A percentile compares a stretch with the other conserved stretches of the same genome.
These are phyloP conservation scores for Stygiomarasmius scandens DNA, from an alignment of 1,284 basidiomycete species.

Conservation along the genomic window DNA sequence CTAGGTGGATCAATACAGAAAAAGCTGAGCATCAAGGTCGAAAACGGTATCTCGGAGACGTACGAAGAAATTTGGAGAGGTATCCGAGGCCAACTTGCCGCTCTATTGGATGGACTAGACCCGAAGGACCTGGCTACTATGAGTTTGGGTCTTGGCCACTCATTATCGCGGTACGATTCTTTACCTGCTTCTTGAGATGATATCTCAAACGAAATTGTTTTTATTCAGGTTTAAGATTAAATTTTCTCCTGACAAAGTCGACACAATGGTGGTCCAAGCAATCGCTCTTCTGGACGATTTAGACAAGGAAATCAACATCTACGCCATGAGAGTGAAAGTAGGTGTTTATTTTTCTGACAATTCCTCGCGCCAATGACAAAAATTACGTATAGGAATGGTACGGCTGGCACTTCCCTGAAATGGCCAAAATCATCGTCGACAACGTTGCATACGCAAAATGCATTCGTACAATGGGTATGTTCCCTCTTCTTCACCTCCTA, in stretches of 20 bases:
- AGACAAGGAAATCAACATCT: constrained; percentile 99
- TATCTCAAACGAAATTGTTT: constrained; percentile 1
- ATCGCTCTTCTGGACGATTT: constrained; percentile 98
- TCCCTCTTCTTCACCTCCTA: background rate
- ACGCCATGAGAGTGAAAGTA: constrained; percentile 98
- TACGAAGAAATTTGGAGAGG: constrained; percentile 90
- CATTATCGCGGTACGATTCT: constrained; percentile 75
- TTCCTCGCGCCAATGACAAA: constrained; percentile 11
- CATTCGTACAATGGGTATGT: constrained; percentile 81
- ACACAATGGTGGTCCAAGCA: constrained; percentile 99
- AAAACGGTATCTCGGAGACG: constrained; percentile 39
- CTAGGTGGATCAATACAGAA: constrained; percentile 87
- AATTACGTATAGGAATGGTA: constrained; percentile 86
- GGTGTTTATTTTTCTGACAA: constrained; percentile 21
- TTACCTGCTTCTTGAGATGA: background rate
- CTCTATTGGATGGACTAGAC: constrained; percentile 87
- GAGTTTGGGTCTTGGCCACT: constrained; percentile 97
- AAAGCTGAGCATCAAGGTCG: constrained; percentile 91
- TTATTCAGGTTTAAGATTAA: constrained; percentile 91
- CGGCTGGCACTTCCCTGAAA: constrained; percentile 99
- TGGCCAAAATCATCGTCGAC: constrained; percentile 97
- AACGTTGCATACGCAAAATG: constrained; percentile 96
- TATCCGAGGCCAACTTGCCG: constrained; percentile 87
- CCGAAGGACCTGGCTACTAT: constrained; percentile 97
- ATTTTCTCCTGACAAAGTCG: constrained; percentile 99